Base-by-base conservation (phyloP, 2,329 filamentous ascomycete species). In the Verticillium dahliae region DNA sequence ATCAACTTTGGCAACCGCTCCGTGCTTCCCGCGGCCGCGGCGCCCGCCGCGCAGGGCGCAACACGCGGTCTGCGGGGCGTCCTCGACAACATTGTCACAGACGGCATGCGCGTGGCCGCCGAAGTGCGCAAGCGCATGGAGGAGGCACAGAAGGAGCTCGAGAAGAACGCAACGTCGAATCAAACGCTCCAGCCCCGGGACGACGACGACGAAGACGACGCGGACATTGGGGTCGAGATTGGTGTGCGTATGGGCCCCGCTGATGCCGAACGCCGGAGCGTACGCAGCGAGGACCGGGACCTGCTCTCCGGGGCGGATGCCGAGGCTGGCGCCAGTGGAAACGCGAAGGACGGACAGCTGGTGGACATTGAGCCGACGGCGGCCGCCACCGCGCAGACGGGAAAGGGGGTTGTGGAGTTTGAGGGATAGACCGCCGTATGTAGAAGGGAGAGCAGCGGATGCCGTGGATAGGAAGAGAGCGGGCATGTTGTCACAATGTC, bases 11-110 rank as follows among this genome's bases (percentile, higher is more conserved):
- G 78, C 66, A 71, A 77, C 37, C 74, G 81, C 61, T 76, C 80
- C 61, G 71, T 79, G 57, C 73, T 76, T 56, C 71, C 75, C 3
- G 69, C 74, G 5, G 70, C 75, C 5, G 68, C 77, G 72, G 76
- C 57, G 69, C 77, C 66, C 67, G 74, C 50, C 69, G 74, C 64
- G 88, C 64, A 81, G 88, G 69, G 81, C 85, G 38, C 86, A 81
- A 56, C 81, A 59, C 90, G 93, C 66, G 92, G 95, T 27, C 82
- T 99, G 1, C 85, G 95, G 52, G 95, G 95, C 22, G 95, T 99
- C 62, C 80, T 99, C 45, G 95, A 99, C 77, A 97, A 96, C 69
- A 98, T 99, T 69, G 95, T 98, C 66, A 96, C 90, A 1, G 95
- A 99, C 72, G 95, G 95, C 52, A 97, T 98, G 88, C 89, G 94